Percentiles rank a stretch among this genome's conserved stretches.
These are phyloP conservation scores for Osmanthus fragrans DNA, from an alignment of 257 asterid genomes.

Conservation along the genomic window DNA sequence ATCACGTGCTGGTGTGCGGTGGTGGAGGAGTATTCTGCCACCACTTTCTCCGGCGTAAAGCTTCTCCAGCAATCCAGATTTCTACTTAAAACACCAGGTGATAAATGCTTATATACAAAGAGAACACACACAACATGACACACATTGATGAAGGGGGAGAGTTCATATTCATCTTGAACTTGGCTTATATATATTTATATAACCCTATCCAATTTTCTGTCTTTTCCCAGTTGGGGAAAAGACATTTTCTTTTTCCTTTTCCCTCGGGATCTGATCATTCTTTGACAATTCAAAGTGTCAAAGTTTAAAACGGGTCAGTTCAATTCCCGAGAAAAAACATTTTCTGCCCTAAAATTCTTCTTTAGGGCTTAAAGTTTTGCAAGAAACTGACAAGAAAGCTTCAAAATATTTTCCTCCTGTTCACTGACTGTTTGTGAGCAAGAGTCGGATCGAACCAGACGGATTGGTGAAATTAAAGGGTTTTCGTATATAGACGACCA, in stretches of 20 bases:
- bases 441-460: constrained; percentile 1
- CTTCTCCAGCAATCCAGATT: constrained; percentile 40
- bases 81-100: constrained; percentile 38
- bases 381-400: constrained; percentile 24
- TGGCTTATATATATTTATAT: not conserved
- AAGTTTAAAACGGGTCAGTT: constrained; percentile 25
- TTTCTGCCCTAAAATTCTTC: constrained; percentile 20
- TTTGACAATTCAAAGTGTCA: constrained; percentile 30
- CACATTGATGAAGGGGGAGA: not conserved
- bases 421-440: constrained; percentile 1
- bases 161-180: not conserved
- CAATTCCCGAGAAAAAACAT: constrained; percentile 57
- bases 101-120: constrained; percentile 11
- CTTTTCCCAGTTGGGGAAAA: constrained; percentile 15
- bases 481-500: not conserved
- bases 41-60: constrained; percentile 40
- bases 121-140: constrained; percentile 5
- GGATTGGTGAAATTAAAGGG: constrained; percentile 21
- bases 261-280: constrained; percentile 57
- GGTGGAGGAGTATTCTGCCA: constrained; percentile 43
- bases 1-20: constrained; percentile 53
- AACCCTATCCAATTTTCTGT: not conserved
- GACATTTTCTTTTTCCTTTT: not conserved
- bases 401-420: not conserved
- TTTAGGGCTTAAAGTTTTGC: constrained; percentile 24